Conservation (phyloP, 2,329 filamentous ascomycete genomes). For the Sarocladiaceae sp. region DNA sequence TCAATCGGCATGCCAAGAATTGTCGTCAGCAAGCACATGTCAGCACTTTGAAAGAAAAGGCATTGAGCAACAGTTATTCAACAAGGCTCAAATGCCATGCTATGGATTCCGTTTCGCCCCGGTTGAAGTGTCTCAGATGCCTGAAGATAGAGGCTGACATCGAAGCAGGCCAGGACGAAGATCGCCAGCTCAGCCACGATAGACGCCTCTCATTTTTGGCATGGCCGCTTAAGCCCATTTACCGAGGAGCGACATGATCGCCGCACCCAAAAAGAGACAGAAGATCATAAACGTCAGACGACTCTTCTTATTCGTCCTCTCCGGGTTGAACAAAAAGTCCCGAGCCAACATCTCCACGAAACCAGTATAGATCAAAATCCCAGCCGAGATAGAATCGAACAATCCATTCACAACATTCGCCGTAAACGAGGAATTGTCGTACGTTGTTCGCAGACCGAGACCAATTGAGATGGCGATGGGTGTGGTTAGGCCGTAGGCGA, state of each 20-base stretch:
- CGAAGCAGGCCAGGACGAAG: too few relatives aligned
- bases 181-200: too few relatives aligned
- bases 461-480: constrained; percentile 48
- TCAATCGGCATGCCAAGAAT: too few relatives aligned
- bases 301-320: constrained; percentile 57
- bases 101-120: too few relatives aligned
- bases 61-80: too few relatives aligned
- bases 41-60: too few relatives aligned
- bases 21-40: too few relatives aligned
- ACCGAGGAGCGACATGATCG: constrained; percentile 71
- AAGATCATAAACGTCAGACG: constrained; percentile 53
- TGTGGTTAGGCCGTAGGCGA: constrained; percentile 46
- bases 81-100: too few relatives aligned
- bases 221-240: constrained; percentile 66
- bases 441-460: constrained; percentile 35
- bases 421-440: constrained; percentile 20
- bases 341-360: constrained; percentile 86
- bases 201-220: too few relatives aligned
- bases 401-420: constrained; percentile 70
- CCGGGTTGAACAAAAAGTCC: constrained; percentile 84
- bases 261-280: constrained; percentile 62
- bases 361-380: constrained; percentile 84
- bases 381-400: constrained; percentile 78
- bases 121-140: too few relatives aligned
- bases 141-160: too few relatives aligned